These are phyloP conservation scores for Dactylellina sp. DNA, from an alignment of 2,329 filamentous ascomycete species.

Conservation along the genomic window DNA sequence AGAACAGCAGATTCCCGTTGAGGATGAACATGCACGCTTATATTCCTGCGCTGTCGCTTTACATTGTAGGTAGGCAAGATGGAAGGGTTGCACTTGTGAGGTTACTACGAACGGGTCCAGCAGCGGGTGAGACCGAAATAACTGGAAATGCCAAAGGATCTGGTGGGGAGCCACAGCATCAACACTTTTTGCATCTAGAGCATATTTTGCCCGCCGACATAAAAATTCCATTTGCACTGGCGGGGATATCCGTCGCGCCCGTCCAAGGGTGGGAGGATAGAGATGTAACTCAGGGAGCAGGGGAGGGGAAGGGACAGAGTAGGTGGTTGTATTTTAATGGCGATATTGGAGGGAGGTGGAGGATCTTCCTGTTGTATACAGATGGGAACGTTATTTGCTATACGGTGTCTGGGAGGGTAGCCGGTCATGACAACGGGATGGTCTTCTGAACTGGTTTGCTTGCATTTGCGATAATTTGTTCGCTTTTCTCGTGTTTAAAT, in stretches of 20 bases:
- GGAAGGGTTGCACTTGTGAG: constrained; percentile 74
- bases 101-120: constrained; percentile 67
- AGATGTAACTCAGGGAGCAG: constrained; percentile 43
- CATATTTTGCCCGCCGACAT: constrained; percentile 34
- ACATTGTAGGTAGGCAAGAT: constrained; percentile 74
- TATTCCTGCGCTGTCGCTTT: constrained; percentile 75
- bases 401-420: constrained; percentile 69
- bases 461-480: background rate
- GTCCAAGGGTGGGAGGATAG: constrained; percentile 46
- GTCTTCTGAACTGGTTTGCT: constrained; percentile 17
- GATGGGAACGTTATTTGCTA: constrained; percentile 78
- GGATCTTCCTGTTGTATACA: constrained; percentile 77
- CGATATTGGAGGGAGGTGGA: constrained; percentile 68
- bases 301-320: constrained; percentile 57
- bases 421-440: constrained; percentile 60
- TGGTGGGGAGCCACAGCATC: constrained; percentile 2
- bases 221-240: constrained; percentile 29
- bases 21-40: constrained; percentile 72
- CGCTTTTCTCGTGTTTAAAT: background rate
- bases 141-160: constrained; percentile 67
- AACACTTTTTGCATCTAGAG: constrained; percentile 39
- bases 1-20: constrained; percentile 33
- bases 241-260: constrained; percentile 32
- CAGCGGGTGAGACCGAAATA: background rate
- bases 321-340: constrained; percentile 47